Base-by-base conservation (phyloP, 2,329 filamentous ascomycete species). In the Microsporum audouinii region DNA sequence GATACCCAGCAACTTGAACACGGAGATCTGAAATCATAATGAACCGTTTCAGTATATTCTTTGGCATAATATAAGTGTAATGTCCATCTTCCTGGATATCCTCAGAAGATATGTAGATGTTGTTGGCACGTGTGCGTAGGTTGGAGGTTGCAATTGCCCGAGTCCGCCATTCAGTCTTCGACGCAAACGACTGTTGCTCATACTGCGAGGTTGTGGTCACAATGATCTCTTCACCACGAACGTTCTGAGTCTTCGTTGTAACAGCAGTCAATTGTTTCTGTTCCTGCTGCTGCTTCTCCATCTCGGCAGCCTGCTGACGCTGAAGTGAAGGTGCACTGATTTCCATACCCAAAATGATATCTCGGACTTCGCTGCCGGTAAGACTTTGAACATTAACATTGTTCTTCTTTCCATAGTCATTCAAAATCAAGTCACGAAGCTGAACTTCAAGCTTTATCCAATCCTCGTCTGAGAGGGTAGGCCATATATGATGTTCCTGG, bases 391-490 rank as follows among this genome's bases (percentile, higher is more conserved):
- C 92, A 69, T 99, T 99, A 79, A 99, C 94, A 68, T 97, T 99
- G 80, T 99, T 99, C 83, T 99, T 99, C 84, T 97, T 99, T 71
- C 94, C 94, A 72, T 99, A 99, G 72, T 99, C 94, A 67, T 97
- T 96, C 67, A 99, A 73, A 69, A 99, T 99, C 66, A 99, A 79
- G 79, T 99, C 94, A 73, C 94, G 87, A 47, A 99, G 80, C 71
- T 95, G 89, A 53, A 91, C 91, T 80, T 99, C 94, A n/a, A 99
- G 90, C 83, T 96, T 96, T 76, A 99, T 94, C 94, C 94, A 99
- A 65, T 96, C 91, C 68, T 99, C 94, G 66, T 99, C 94, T 0
- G 89, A 87, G 60, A 99, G 78, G 0, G 90, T 87, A 0, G 94
- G 94, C 94, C 94, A 99, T 72, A 99, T 99, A 73, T 99, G 94